phyloP scores from a whole-genome alignment of 2,329 filamentous ascomycete species.

The Acephala macrosclerotiorum region DNA sequence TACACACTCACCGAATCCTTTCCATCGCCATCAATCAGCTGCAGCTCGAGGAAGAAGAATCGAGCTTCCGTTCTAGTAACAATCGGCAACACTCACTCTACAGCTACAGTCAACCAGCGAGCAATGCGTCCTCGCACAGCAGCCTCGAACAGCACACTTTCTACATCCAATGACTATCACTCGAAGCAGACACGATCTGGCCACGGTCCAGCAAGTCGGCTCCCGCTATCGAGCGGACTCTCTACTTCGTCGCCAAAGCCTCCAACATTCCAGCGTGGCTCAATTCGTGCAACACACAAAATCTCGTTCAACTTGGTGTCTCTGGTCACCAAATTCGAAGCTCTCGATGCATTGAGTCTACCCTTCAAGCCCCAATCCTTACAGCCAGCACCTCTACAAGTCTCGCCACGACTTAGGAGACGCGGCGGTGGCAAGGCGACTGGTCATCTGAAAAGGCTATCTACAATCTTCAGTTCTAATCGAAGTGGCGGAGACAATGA shows the following conservation, averaged over 20 bases:
- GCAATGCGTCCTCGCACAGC: not conserved
- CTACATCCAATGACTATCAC: not conserved
- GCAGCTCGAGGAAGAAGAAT: not conserved
- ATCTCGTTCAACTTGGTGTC: conserved; percentile 32
- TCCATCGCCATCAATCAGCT: not conserved
- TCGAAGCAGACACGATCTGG: not conserved
- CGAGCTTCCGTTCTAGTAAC: not conserved
- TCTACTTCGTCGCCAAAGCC: not conserved
- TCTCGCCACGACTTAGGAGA: conserved; percentile 18
- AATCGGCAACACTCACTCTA: not conserved
- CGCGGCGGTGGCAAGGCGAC: conserved; percentile 12
- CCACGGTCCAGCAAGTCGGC: not conserved
- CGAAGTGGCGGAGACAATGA: conserved; percentile 13
- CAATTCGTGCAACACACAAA: not conserved
- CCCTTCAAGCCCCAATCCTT: conserved; percentile 26
- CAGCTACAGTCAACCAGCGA: not conserved
- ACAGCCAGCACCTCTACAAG: conserved; percentile 33
- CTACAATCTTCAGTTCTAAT: conserved; percentile 32
- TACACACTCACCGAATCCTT: not conserved
- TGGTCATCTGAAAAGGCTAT: conserved; percentile 25
- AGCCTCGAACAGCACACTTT: not conserved
- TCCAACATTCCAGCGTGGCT: not conserved
- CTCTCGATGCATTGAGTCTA: conserved; percentile 37
- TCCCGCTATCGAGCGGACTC: not conserved
- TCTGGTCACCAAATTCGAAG: conserved; percentile 41